Evolutionary conservation across 495 filamentous ascomycete species (phyloP).

Genomic region (Cairneyella variabilis): DNA sequence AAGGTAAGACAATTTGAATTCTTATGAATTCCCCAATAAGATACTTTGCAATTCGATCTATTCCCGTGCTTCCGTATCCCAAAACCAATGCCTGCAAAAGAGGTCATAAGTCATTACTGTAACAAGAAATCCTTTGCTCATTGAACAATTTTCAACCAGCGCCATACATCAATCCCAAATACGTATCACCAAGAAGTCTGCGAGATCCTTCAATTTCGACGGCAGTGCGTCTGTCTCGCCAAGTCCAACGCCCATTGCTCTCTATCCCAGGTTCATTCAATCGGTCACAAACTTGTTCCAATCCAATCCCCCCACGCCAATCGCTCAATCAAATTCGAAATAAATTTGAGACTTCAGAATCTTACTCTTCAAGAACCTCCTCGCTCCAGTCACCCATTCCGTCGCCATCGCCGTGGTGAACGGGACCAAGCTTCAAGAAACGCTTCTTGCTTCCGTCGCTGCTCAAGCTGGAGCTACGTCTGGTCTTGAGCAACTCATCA

Average conservation of each 20-base stretch:
- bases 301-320: too few relatives aligned
- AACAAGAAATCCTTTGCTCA: too few relatives aligned
- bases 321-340: too few relatives aligned
- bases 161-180: too few relatives aligned
- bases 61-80: neutral
- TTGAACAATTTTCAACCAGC: too few relatives aligned
- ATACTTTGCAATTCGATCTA: neutral
- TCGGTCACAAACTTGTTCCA: too few relatives aligned
- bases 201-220: too few relatives aligned
- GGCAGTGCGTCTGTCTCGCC: too few relatives aligned
- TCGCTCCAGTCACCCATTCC: slow-evolving; percentile 24
- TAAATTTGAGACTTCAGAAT: too few relatives aligned
- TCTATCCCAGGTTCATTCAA: too few relatives aligned
- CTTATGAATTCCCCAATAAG: neutral
- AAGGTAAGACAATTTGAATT: neutral
- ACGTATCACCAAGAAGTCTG: too few relatives aligned
- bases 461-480: slow-evolving; percentile 18
- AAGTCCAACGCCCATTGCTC: too few relatives aligned
- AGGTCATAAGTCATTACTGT: neutral
- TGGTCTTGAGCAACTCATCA: slow-evolving; percentile 4
- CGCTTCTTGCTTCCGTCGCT: slow-evolving; percentile 12
- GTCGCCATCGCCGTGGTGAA: slow-evolving; percentile 18
- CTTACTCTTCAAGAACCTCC: slow-evolving; percentile 15
- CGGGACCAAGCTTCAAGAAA: slow-evolving; percentile 22
- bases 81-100: neutral